Percentiles rank a stretch among this genome's conserved stretches.
Evolutionary conservation across 768 basidiomycete species (phyloP).

Genomic region (Antrodiella citrinella): DNA sequence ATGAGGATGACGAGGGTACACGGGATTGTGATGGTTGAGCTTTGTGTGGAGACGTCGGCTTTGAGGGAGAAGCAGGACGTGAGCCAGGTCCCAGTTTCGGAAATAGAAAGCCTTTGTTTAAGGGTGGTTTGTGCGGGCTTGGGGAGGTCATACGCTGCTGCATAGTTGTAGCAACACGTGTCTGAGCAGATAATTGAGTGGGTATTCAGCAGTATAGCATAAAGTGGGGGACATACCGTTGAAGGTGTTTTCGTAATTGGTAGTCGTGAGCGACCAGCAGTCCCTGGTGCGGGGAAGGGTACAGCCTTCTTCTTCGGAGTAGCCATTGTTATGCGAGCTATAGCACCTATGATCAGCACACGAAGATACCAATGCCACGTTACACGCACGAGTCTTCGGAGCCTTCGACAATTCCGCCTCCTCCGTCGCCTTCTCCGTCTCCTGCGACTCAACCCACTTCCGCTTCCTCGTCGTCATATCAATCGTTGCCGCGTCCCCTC

Average conservation of each 20-base stretch:
- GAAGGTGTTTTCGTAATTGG: slow-evolving; percentile 23
- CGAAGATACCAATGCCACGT: neutral
- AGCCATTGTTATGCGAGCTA: slow-evolving; percentile 38
- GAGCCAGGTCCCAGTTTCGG: slow-evolving; percentile 19
- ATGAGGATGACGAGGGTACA: slow-evolving; percentile 54
- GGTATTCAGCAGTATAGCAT: neutral
- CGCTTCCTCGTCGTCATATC: slow-evolving; percentile 65
- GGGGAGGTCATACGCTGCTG: slow-evolving; percentile 24
- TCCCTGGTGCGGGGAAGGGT: slow-evolving; percentile 44
- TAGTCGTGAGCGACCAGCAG: slow-evolving; percentile 38
- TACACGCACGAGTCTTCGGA: slow-evolving; percentile 51
- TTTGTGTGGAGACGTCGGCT: slow-evolving; percentile 6
- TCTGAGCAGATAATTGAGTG: slow-evolving; percentile 10
- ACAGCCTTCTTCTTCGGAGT: slow-evolving; percentile 47
- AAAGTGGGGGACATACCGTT: slow-evolving; percentile 18
- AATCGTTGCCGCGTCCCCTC: slow-evolving; percentile 35
- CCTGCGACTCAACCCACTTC: slow-evolving; percentile 64
- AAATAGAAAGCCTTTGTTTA: slow-evolving; percentile 34
- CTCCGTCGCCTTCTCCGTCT: slow-evolving; percentile 38
- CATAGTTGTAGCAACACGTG: slow-evolving; percentile 21
- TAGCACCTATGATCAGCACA: neutral
- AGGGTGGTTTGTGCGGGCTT: slow-evolving; percentile 33
- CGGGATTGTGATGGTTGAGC: slow-evolving; percentile 17
- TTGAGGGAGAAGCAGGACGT: slow-evolving; percentile 12
- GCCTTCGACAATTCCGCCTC: slow-evolving; percentile 32